These are phyloP conservation scores for Prosopis cineraria DNA, from an alignment of 306 rosid species.

Conservation along the genomic window DNA sequence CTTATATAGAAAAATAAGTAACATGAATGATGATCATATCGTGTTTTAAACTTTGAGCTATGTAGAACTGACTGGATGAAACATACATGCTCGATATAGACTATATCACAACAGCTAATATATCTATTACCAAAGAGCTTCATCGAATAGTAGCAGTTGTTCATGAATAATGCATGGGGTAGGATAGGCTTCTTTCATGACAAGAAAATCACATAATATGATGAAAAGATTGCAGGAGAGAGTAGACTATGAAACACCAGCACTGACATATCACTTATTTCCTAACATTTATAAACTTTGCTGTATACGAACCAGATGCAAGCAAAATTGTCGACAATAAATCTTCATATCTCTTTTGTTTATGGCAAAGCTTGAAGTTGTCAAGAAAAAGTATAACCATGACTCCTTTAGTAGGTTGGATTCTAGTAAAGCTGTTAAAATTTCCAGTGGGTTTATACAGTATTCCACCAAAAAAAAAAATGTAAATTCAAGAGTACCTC, in stretches of 20 bases:
- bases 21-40: not conserved
- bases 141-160: not conserved
- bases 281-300: not conserved
- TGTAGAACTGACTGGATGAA: not conserved
- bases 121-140: not conserved
- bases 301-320: not conserved
- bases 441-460: not conserved
- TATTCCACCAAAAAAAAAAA: too few relatives aligned
- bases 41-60: not conserved
- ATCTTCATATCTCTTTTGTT: not conserved
- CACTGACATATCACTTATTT: not conserved
- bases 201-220: not conserved
- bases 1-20: not conserved
- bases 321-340: not conserved
- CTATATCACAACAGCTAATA: not conserved
- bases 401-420: not conserved
- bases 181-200: not conserved
- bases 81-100: not conserved
- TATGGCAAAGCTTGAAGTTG: constrained; percentile 21
- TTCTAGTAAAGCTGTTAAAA: not conserved
- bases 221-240: constrained; percentile 15
- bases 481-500: constrained; percentile 51
- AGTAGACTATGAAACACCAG: constrained; percentile 5
- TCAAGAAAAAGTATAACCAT: not conserved
- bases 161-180: not conserved